A percentile compares a stretch with the other conserved stretches of the same genome.
Conservation (phyloP, 306 rosid species). For the Biancaea sappan region DNA sequence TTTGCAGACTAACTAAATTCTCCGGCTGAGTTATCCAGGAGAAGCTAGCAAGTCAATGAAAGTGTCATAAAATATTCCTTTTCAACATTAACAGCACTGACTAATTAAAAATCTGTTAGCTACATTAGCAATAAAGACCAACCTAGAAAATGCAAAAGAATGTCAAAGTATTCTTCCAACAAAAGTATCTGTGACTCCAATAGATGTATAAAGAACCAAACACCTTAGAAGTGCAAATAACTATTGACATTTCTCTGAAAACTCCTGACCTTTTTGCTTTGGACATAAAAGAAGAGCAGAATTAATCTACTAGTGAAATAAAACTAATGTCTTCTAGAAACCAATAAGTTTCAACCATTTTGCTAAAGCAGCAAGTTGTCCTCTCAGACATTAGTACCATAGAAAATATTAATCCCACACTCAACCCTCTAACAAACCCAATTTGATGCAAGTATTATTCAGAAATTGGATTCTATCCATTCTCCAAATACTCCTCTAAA, state of each 20-base stretch:
- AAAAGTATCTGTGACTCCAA: not conserved
- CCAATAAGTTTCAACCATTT: not conserved
- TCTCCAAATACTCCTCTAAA: not conserved
- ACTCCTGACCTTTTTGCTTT: not conserved
- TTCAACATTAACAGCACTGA: not conserved
- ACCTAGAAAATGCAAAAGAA: not conserved
- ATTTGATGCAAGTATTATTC: not conserved
- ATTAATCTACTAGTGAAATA: not conserved
- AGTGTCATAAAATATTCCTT: not conserved
- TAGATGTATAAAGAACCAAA: not conserved
- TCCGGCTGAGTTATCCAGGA: too few relatives aligned
- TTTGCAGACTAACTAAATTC: not conserved
- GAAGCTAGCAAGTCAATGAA: not conserved
- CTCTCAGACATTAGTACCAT: slow-evolving; percentile 7
- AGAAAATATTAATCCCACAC: not conserved
- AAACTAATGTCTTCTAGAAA: not conserved
- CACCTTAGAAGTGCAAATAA: not conserved
- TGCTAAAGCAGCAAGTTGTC: not conserved
- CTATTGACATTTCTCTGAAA: slow-evolving; percentile 8
- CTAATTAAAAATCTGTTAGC: not conserved
- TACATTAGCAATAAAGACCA: not conserved
- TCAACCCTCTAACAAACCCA: not conserved
- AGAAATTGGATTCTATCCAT: not conserved
- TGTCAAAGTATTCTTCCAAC: slow-evolving; percentile 1
- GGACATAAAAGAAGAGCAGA: slow-evolving; percentile 3